These are phyloP conservation scores for Fraxinus greggii DNA, from an alignment of 305 asterid genomes.

Conservation along the genomic window DNA sequence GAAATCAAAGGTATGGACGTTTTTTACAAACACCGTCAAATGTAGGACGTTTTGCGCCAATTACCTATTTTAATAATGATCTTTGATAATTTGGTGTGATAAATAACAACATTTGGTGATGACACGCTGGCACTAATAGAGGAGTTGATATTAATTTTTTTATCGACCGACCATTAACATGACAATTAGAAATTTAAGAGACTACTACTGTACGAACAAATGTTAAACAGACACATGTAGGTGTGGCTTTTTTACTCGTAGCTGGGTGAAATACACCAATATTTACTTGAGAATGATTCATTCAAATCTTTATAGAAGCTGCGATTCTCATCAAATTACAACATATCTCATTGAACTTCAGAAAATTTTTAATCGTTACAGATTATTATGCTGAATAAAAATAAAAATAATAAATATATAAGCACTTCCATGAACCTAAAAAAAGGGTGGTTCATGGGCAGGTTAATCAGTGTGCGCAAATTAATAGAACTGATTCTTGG, in stretches of 20 bases:
- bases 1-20: no score
- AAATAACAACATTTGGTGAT: not conserved
- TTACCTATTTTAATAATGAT: not conserved
- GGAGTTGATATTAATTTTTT: no score
- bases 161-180: not conserved
- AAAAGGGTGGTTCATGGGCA: conserved; percentile 20
- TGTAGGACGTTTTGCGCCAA: no score
- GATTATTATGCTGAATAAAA: not conserved
- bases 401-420: not conserved
- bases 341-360: not conserved
- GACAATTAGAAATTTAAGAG: not conserved
- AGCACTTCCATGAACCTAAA: conserved; percentile 17
- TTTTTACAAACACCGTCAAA: no score
- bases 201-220: no score
- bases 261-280: no score
- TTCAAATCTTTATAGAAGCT: no score
- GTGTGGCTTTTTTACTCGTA: no score
- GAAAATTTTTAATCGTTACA: not conserved
- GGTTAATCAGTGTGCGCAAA: not conserved
- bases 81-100: not conserved
- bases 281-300: no score
- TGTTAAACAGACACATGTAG: no score
- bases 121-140: not conserved
- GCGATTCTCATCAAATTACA: no score
- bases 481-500: conserved; percentile 45